Conservation (phyloP, 345 rosid genomes). For the Acer saccharum region DNA sequence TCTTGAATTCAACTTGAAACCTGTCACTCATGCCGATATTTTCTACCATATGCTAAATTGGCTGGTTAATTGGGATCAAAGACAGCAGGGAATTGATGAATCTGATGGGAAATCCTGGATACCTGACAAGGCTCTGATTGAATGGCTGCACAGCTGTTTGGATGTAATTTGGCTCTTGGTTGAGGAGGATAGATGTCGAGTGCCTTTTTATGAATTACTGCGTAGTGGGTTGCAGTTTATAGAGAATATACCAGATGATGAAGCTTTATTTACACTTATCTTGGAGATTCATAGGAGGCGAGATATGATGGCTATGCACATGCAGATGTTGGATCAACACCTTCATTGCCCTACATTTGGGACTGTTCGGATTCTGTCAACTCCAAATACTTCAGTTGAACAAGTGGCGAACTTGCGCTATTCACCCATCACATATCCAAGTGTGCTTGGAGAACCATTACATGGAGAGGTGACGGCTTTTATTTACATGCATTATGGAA, state of each 20-base stretch:
- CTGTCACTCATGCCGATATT: conserved; percentile 80
- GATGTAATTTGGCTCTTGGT: conserved; percentile 95
- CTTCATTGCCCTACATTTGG: conserved; percentile 98
- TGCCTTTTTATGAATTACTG: conserved; percentile 91
- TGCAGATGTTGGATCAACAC: conserved; percentile 97
- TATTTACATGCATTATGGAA: not conserved
- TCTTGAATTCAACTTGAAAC: conserved; percentile 72
- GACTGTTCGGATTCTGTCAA: conserved; percentile 75
- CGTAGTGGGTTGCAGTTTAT: conserved; percentile 95
- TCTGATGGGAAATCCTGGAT: conserved; percentile 66
- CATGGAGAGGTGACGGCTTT: conserved; percentile 83
- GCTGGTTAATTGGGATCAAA: conserved; percentile 96
- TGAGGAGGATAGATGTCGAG: conserved; percentile 79
- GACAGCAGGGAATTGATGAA: conserved; percentile 66
- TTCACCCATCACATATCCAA: conserved; percentile 97
- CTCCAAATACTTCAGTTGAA: conserved; percentile 74
- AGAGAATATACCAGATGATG: conserved; percentile 94
- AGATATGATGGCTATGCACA: conserved; percentile 97
- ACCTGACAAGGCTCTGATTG: conserved; percentile 71
- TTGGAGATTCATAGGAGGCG: conserved; percentile 96
- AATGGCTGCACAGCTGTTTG: conserved; percentile 90
- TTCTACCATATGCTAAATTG: conserved; percentile 83
- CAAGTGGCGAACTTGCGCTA: conserved; percentile 63
- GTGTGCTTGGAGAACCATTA: conserved; percentile 96
- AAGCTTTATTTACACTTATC: conserved; percentile 90